Conservation (phyloP, 2,329 filamentous ascomycete species). For the Fonsecaea pedrosoi region DNA sequence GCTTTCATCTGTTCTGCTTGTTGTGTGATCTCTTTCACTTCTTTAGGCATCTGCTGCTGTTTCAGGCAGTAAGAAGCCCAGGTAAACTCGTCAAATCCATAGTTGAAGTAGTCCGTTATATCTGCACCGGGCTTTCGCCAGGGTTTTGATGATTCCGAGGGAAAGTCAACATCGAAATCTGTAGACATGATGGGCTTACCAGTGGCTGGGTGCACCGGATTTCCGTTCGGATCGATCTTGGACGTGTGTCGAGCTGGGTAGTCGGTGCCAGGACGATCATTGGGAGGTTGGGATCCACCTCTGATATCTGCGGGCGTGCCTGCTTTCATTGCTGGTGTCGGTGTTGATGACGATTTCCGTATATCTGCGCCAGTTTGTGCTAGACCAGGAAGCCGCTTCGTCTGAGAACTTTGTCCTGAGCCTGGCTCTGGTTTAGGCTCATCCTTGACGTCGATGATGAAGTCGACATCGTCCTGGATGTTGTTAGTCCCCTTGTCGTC, state of each 20-base stretch:
- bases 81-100: slow-evolving; percentile 73
- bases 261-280: slow-evolving; percentile 63
- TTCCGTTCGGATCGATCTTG: slow-evolving; percentile 76
- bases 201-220: slow-evolving; percentile 75
- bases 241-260: slow-evolving; percentile 75
- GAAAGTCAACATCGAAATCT: slow-evolving; percentile 75
- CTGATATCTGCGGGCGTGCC: slow-evolving; percentile 35
- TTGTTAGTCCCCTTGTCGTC: slow-evolving; percentile 35
- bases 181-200: slow-evolving; percentile 83
- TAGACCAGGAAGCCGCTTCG: slow-evolving; percentile 49
- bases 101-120: slow-evolving; percentile 81
- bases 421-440: slow-evolving; percentile 48
- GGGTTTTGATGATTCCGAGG: slow-evolving; percentile 79
- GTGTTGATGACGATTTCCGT: slow-evolving; percentile 48
- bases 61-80: slow-evolving; percentile 94
- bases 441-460: slow-evolving; percentile 56
- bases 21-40: slow-evolving; percentile 81
- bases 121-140: slow-evolving; percentile 96
- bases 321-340: slow-evolving; percentile 42
- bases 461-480: slow-evolving; percentile 56
- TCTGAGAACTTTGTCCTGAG: slow-evolving; percentile 44
- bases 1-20: slow-evolving; percentile 67
- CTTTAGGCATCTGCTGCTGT: slow-evolving; percentile 77
- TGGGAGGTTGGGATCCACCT: slow-evolving; percentile 44
- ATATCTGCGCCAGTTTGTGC: slow-evolving; percentile 47